Evolutionary conservation across 495 filamentous ascomycete genomes (phyloP).

Genomic region (Aspergillus conjunctus): DNA sequence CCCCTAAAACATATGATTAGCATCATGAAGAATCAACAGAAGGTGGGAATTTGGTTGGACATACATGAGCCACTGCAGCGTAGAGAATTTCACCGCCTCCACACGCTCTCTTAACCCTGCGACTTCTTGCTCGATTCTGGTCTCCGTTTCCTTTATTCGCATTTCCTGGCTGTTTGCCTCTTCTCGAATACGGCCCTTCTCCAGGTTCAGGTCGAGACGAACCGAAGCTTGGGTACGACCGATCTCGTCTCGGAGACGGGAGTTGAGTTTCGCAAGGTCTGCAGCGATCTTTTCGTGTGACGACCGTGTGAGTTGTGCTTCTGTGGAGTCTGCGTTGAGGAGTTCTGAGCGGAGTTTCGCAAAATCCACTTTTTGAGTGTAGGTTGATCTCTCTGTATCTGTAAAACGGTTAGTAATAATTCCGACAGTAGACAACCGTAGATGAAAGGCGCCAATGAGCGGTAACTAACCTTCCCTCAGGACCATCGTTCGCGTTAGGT

Average conservation of each 20-base stretch:
- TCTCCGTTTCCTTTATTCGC: constrained; percentile 98
- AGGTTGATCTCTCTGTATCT: constrained; percentile 70
- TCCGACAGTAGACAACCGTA: not conserved
- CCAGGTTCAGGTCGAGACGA: constrained; percentile 88
- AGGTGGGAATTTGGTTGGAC: constrained; percentile 16
- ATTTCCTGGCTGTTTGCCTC: constrained; percentile 96
- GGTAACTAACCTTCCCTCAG: constrained; percentile 71
- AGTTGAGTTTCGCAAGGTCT: constrained; percentile 90
- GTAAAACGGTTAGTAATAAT: not conserved
- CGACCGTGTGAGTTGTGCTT: constrained; percentile 81
- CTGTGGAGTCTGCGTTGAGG: constrained; percentile 84
- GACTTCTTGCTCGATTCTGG: constrained; percentile 96
- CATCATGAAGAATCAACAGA: constrained; percentile 14
- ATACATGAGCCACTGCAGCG: constrained; percentile 94
- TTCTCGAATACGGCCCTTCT: constrained; percentile 95
- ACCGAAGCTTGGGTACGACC: constrained; percentile 90
- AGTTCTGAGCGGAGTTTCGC: constrained; percentile 97
- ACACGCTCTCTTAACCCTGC: constrained; percentile 87
- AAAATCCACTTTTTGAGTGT: constrained; percentile 99
- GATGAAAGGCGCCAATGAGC: not conserved
- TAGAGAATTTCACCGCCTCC: constrained; percentile 96
- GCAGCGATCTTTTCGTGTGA: constrained; percentile 92
- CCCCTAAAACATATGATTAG: constrained; percentile 58
- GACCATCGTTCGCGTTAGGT: constrained; percentile 97
- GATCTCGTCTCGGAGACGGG: constrained; percentile 88